Percentiles rank a stretch among this genome's conserved stretches.
phyloP scores from a whole-genome alignment of 2,329 filamentous ascomycete species.

The Ceratocystiopsis minuta region DNA sequence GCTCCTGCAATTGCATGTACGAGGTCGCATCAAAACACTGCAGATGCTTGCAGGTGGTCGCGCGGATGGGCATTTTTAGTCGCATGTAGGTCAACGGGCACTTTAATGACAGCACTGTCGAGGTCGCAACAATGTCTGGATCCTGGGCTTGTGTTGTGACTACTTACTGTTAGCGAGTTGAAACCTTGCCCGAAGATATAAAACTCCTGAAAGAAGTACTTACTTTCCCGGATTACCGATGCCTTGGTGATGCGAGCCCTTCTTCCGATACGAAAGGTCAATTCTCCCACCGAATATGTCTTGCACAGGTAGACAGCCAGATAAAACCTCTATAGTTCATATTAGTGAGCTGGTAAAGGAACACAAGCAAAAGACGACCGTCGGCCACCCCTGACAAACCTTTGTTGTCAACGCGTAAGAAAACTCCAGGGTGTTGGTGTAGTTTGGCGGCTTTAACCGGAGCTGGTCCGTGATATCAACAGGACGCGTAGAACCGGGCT shows the following conservation, averaged over 20 bases:
- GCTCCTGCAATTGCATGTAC: conserved; percentile 85
- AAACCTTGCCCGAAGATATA: too few species aligned
- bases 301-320: conserved; percentile 61
- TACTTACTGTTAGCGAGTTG: conserved; percentile 18
- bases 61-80: conserved; percentile 63
- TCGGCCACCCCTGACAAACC: conserved; percentile 24
- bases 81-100: conserved; percentile 80
- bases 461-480: conserved; percentile 74
- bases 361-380: neutral
- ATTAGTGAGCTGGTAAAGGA: too few species aligned
- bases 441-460: conserved; percentile 46
- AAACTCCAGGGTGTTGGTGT: conserved; percentile 62
- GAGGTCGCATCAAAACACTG: conserved; percentile 90
- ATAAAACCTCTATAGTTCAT: conserved; percentile 43
- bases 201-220: conserved; percentile 12
- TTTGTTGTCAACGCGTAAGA: conserved; percentile 86
- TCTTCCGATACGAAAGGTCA: conserved; percentile 48
- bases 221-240: conserved; percentile 71
- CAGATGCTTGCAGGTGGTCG: conserved; percentile 65
- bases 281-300: conserved; percentile 48
- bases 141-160: conserved; percentile 70
- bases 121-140: conserved; percentile 75
- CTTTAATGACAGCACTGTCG: conserved; percentile 75
- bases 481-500: conserved; percentile 82
- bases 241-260: conserved; percentile 61